Base-by-base conservation (phyloP, 148 eudicot genomes). In the Nepenthes gracilis region DNA sequence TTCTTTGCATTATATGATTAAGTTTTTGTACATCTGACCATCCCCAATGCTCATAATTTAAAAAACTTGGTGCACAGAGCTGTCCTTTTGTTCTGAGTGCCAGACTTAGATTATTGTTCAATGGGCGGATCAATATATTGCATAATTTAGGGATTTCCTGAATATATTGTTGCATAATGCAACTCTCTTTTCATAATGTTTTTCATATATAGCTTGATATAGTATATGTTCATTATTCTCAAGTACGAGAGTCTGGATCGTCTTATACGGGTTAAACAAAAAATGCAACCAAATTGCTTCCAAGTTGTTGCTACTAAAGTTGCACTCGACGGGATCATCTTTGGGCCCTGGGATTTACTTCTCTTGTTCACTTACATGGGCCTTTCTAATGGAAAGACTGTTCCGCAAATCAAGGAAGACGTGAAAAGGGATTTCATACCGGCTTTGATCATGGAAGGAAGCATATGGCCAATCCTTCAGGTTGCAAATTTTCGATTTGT, bases 321-420 rank as follows among this genome's bases (percentile, higher is more conserved):
- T 40, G 94, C 90, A 38, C 67, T 81, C 61, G 97, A 88, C 59
- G 96, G 88, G 47, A 59, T 92, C 66, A 78, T 92, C 50, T 92
- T 92, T 68, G 97, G 96, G 64, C 96, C 97, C 11, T 67, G 88
- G 74, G 96, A 92, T 77, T 71, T 92, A 37, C 85, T 92, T 6
- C 90, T 85, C 55, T 92, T 89, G 69, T 88, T 88, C 80, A 80
- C 85, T 64, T 92, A 88, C 77, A 92, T 92, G 97, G 97, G 97
- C 5, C 85, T 88, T 70, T 59, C 94, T 14, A 61, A 81, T 4
- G 97, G 97, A n/a, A 92, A 92, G 75, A 81, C 65, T 53, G 43
- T 69, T n/a, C 62, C 77, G 52, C 96, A 92, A 76, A 72, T 88
- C 34, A 88, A 85, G 79, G 96, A 88, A 66, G 86, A 79, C 35